These are phyloP conservation scores for Mycothermus thermophilus DNA, from an alignment of 495 filamentous ascomycete genomes.

Conservation along the genomic window DNA sequence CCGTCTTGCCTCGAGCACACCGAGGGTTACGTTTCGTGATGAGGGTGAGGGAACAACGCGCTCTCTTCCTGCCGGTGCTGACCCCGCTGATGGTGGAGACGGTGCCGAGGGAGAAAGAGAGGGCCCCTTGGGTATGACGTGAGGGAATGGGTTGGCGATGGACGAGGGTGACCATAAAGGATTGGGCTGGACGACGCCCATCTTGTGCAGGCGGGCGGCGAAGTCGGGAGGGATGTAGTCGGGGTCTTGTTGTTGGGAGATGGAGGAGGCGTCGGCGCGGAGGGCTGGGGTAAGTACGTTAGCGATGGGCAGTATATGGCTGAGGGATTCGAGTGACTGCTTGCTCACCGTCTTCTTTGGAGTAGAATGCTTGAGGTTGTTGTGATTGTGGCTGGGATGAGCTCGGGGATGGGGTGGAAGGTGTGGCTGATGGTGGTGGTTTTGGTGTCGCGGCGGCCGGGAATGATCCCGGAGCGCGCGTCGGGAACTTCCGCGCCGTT, in stretches of 20 bases:
- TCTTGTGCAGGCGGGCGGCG: conserved; percentile 27
- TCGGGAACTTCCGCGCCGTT: conserved; percentile 28
- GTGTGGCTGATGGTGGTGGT: not conserved
- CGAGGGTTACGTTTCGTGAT: conserved; percentile 26
- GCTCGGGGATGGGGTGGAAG: conserved; percentile 9
- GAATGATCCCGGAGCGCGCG: conserved; percentile 21
- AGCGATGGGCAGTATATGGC: too few relatives aligned
- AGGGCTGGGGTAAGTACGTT: conserved; percentile 15
- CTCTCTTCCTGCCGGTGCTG: too few relatives aligned
- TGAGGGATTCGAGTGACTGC: too few relatives aligned
- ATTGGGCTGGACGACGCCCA: conserved; percentile 35
- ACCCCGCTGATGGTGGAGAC: conserved; percentile 20
- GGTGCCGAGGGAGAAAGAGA: too few relatives aligned
- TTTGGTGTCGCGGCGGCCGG: conserved; percentile 10
- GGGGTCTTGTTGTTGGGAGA: conserved; percentile 11
- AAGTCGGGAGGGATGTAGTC: conserved; percentile 22
- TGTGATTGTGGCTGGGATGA: conserved; percentile 7
- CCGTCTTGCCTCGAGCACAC: conserved; percentile 27
- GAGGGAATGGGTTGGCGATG: conserved; percentile 19
- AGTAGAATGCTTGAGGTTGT: conserved; percentile 15
- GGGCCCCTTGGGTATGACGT: too few relatives aligned
- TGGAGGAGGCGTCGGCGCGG: conserved; percentile 18
- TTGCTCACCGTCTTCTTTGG: conserved; percentile 25
- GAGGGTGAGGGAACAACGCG: too few relatives aligned
- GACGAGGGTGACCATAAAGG: conserved; percentile 34